Conservation (phyloP, 2,329 filamentous ascomycete species). For the Cytospora mali region DNA sequence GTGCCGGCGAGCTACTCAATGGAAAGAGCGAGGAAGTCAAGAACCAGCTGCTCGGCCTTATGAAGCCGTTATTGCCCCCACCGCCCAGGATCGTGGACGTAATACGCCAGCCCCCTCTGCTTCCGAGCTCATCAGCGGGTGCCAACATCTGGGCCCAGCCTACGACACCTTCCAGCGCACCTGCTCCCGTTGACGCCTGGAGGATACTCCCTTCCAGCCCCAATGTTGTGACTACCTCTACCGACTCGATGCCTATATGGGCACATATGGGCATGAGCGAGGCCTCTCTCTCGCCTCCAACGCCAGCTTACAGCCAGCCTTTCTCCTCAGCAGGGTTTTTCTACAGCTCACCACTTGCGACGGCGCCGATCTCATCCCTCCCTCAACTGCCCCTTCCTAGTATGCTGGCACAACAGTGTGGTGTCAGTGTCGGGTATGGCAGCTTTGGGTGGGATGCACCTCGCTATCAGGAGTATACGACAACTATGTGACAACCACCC, state of each 20-base stretch:
- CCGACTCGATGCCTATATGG: constrained; percentile 77
- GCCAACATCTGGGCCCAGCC: constrained; percentile 81
- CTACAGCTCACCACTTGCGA: constrained; percentile 77
- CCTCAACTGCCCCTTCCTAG: constrained; percentile 81
- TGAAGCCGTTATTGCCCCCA: constrained; percentile 83
- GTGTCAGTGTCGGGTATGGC: constrained; percentile 73
- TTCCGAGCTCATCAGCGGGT: constrained; percentile 77
- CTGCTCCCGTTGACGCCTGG: constrained; percentile 82
- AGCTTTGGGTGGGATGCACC: constrained; percentile 78
- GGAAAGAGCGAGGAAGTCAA: constrained; percentile 95
- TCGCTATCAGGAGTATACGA: constrained; percentile 78
- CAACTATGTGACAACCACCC: constrained; percentile 79
- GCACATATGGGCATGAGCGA: constrained; percentile 75
- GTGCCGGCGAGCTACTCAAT: constrained; percentile 87
- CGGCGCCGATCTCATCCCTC: constrained; percentile 60
- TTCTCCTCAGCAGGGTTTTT: constrained; percentile 73
- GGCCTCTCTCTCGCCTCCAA: constrained; percentile 71
- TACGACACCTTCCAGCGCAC: constrained; percentile 64
- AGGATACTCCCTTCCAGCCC: constrained; percentile 88
- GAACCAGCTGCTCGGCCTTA: constrained; percentile 78
- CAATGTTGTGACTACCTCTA: constrained; percentile 69
- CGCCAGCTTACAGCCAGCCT: constrained; percentile 78
- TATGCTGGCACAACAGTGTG: constrained; percentile 83
- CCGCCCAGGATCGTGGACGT: constrained; percentile 89
- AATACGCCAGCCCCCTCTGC: constrained; percentile 79